phyloP scores from a whole-genome alignment of 2,329 filamentous ascomycete species.

The Alternaria burnsii region DNA sequence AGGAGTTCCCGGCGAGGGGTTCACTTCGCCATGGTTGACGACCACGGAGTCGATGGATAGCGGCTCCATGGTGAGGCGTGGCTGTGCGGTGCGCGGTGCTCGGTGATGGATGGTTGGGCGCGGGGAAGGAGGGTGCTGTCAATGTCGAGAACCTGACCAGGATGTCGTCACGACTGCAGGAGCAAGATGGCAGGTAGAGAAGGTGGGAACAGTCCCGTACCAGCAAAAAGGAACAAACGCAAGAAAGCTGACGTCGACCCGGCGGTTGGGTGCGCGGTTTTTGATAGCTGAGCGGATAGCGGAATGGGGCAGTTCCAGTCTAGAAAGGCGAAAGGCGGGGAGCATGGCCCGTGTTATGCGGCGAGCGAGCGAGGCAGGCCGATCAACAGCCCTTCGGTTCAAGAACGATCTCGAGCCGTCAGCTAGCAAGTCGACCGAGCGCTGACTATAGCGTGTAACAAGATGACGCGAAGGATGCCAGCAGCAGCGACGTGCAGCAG shows the following conservation, averaged over 20 bases:
- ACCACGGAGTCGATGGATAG: constrained; percentile 51
- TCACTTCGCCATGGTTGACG: constrained; percentile 40
- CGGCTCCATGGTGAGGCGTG: constrained; percentile 43
- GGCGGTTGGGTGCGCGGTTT: constrained; percentile 38
- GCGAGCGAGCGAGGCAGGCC: constrained; percentile 10
- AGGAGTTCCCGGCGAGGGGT: constrained; percentile 24
- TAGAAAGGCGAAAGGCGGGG: constrained; percentile 31
- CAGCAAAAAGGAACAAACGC: constrained; percentile 13
- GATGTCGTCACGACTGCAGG: background rate
- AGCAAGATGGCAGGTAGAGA: constrained; percentile 15
- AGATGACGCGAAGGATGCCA: constrained; percentile 13
- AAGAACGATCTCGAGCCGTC: constrained; percentile 1
- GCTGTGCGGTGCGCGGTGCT: constrained; percentile 8
- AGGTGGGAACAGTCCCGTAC: constrained; percentile 7
- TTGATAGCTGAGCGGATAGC: constrained; percentile 24
- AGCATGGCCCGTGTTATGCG: constrained; percentile 27
- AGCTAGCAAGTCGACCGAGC: background rate
- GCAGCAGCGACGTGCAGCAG: background rate
- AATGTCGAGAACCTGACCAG: constrained; percentile 9
- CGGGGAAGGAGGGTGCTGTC: constrained; percentile 19
- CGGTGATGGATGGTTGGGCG: constrained; percentile 15
- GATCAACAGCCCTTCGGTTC: constrained; percentile 9
- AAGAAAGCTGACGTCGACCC: constrained; percentile 24
- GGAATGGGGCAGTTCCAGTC: constrained; percentile 12
- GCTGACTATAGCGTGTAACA: constrained; percentile 4